Conservation (phyloP, 371 early-diverging fungal genomes). For the Mortierella sp. region DNA sequence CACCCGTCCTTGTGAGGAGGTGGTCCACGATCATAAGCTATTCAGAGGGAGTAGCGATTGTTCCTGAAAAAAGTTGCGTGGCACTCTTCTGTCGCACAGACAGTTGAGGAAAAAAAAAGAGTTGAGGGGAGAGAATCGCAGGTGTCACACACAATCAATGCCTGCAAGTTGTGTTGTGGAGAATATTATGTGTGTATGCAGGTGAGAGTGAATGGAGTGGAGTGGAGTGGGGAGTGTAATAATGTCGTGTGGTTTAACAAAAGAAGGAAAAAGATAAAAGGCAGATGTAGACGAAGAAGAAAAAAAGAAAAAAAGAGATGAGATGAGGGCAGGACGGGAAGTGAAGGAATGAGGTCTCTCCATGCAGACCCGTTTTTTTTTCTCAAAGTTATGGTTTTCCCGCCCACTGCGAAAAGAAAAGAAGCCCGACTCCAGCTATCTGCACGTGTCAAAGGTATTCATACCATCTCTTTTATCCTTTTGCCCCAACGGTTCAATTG, state of each 20-base stretch:
- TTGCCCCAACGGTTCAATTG: neutral
- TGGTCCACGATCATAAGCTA: constrained; percentile 41
- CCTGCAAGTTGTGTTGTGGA: neutral
- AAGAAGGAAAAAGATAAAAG: neutral
- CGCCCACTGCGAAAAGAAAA: neutral
- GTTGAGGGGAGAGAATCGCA: neutral
- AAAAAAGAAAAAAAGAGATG: neutral
- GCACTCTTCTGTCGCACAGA: neutral
- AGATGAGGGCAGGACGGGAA: too few species aligned
- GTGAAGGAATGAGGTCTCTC: too few species aligned
- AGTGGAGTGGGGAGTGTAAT: neutral
- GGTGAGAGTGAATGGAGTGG: neutral
- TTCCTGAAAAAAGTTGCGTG: constrained; percentile 10
- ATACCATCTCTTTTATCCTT: neutral
- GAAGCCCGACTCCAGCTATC: neutral
- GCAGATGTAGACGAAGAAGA: neutral
- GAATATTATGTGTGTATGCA: neutral
- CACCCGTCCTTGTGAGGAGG: constrained; percentile 33
- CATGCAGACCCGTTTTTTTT: neutral
- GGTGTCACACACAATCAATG: neutral
- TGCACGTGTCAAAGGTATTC: neutral
- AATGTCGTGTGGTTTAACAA: neutral
- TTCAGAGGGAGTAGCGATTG: neutral
- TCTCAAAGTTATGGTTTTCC: neutral
- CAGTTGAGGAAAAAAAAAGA: neutral